Conservation (phyloP, 768 basidiomycete genomes). For the Termitomyces sp. region DNA sequence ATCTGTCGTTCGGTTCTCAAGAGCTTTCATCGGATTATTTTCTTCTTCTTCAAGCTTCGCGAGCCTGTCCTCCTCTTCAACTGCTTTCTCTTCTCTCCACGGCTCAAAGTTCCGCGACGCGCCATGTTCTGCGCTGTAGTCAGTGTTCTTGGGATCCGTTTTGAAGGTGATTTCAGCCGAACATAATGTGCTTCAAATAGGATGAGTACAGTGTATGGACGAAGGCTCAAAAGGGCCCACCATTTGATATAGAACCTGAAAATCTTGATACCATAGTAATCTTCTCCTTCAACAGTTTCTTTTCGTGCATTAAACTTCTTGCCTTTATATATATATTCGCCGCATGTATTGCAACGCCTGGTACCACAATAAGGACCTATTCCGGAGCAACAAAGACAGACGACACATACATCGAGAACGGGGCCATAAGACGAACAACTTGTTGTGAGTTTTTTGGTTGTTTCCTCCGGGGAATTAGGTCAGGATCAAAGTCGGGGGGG, state of each 20-base stretch:
- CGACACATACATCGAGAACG: slow-evolving; percentile 84
- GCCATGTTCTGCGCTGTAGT: slow-evolving; percentile 91
- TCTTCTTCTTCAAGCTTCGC: slow-evolving; percentile 88
- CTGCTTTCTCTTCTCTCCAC: slow-evolving; percentile 81
- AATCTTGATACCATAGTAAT: slow-evolving; percentile 98
- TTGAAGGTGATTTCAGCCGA: slow-evolving; percentile 99
- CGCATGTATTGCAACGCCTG: slow-evolving; percentile 92
- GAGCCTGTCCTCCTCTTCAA: slow-evolving; percentile 78
- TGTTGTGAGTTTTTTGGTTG: slow-evolving; percentile 93
- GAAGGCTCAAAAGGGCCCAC: slow-evolving; percentile 33
- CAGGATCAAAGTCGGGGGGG: slow-evolving; percentile 97
- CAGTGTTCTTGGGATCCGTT: slow-evolving; percentile 97
- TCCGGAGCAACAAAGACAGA: background rate
- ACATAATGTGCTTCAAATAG: slow-evolving; percentile 69
- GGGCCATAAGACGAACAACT: slow-evolving; percentile 98
- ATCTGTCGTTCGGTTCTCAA: slow-evolving; percentile 90
- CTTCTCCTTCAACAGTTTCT: slow-evolving; percentile 95
- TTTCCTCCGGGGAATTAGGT: slow-evolving; percentile 88
- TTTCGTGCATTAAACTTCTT: slow-evolving; percentile 99
- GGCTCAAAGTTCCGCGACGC: slow-evolving; percentile 98
- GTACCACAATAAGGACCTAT: slow-evolving; percentile 7
- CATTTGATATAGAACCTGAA: slow-evolving; percentile 93
- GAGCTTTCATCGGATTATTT: slow-evolving; percentile 94
- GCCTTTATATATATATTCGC: slow-evolving; percentile 98
- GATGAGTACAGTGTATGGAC: slow-evolving; percentile 12